Base-by-base conservation (phyloP, 2,329 filamentous ascomycete genomes). In the Ceratocystiopsis sp. region DNA sequence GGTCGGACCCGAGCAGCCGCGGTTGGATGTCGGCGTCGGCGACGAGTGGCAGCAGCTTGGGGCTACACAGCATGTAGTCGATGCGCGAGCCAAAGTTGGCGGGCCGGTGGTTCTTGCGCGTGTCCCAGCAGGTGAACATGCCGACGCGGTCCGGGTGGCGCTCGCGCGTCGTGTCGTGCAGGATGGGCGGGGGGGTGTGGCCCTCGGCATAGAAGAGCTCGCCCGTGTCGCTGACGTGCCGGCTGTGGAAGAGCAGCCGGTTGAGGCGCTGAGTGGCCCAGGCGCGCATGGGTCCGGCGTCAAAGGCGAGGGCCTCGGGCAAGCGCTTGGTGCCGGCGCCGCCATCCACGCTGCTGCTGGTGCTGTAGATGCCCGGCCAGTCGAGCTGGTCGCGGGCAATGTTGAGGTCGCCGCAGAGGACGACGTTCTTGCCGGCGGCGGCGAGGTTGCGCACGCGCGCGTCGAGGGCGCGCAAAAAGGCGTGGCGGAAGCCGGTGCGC, bases 71-170 rank as follows among this genome's bases (percentile, higher is more conserved):
- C 16, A 98, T 73, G 59, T 93, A 96, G 59, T 98, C 91, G 52
- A 96, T 96, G 34, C 91, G 75, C 43, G 84, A 81, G 7, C 91
- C 91, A 59, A 81, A 93, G 57, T 96, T 96, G 3, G 84, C 86
- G 3, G 89, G 89, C n/a, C 91, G 71, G n/a, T 84, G 84, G 59
- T 96, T 96, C 55, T 86, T 82, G 57, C 83, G 87, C 41, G 84
- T 87, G 49, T 96, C 86, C 89, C 89, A 96, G 58, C 89, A 94
- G 0, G 91, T 96, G 58, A 85, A 96, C 91, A 98, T 96, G 47
- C 85, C 85, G 48, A 68, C 67, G 35, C 91, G 72, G n/a, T 66
- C 62, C 1, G 84, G 81, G 55, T 95, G 82, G 54, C 87, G 93
- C 21, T 72, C 73, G 40, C 91, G 74, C 52, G 83, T 87, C 16